phyloP scores from a whole-genome alignment of 331 rosid genomes.

The Ulmus americana region DNA sequence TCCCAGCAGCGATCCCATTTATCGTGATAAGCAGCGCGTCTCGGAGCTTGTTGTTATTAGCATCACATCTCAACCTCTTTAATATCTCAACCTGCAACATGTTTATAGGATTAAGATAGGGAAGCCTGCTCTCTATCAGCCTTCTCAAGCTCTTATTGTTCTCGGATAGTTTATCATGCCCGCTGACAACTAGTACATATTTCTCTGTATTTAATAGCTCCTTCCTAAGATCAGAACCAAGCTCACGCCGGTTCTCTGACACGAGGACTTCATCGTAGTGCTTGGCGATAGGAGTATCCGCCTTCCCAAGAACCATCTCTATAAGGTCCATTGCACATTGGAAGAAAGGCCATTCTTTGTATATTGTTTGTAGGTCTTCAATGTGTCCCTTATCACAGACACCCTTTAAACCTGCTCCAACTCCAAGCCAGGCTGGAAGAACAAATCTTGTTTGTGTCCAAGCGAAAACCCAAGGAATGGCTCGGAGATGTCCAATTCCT shows the following conservation, averaged over 20 bases:
- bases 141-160: slow-evolving; percentile 79
- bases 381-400: slow-evolving; percentile 75
- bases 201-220: slow-evolving; percentile 64
- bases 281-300: slow-evolving; percentile 78
- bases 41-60: slow-evolving; percentile 60
- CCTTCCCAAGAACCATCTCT: slow-evolving; percentile 91
- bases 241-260: slow-evolving; percentile 53
- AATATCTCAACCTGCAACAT: slow-evolving; percentile 88
- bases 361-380: slow-evolving; percentile 72
- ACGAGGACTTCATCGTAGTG: slow-evolving; percentile 91
- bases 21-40: slow-evolving; percentile 90
- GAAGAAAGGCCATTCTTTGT: slow-evolving; percentile 92
- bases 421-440: slow-evolving; percentile 96
- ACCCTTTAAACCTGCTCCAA: slow-evolving; percentile 79
- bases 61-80: slow-evolving; percentile 74
- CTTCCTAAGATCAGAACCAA: slow-evolving; percentile 54
- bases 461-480: slow-evolving; percentile 86
- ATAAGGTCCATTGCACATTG: slow-evolving; percentile 80
- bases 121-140: slow-evolving; percentile 84
- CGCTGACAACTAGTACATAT: slow-evolving; percentile 62
- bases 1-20: slow-evolving; percentile 93
- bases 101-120: slow-evolving; percentile 86
- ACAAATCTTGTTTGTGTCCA: slow-evolving; percentile 88
- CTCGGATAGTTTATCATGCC: slow-evolving; percentile 69
- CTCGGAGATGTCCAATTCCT: slow-evolving; percentile 77